Evolutionary conservation across 2,329 filamentous ascomycete species (phyloP).

Genomic region (Saccharata proteae): DNA sequence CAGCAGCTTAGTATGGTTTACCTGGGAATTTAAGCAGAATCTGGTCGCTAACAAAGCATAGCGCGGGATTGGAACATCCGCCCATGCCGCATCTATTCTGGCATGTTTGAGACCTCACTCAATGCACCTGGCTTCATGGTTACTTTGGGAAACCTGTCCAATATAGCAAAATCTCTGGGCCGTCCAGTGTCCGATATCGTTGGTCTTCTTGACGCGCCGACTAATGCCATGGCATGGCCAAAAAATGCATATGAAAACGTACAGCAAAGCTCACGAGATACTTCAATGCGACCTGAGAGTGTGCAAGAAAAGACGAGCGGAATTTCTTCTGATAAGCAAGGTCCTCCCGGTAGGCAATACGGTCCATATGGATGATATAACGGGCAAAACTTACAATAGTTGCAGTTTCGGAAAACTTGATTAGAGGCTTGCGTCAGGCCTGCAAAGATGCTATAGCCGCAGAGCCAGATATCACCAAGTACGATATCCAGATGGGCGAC

Average conservation of each 20-base stretch:
- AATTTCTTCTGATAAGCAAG: slow-evolving; percentile 13
- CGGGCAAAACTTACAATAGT: too few species aligned
- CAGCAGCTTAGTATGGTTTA: slow-evolving; percentile 20
- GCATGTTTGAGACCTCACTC: slow-evolving; percentile 40
- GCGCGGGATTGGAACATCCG: slow-evolving; percentile 36
- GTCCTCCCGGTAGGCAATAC: slow-evolving; percentile 11
- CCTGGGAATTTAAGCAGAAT: not conserved
- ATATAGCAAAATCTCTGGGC: slow-evolving; percentile 30
- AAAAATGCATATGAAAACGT: slow-evolving; percentile 31
- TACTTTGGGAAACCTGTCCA: slow-evolving; percentile 40
- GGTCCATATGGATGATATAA: too few species aligned
- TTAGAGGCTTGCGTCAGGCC: slow-evolving; percentile 28
- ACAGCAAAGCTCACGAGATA: slow-evolving; percentile 15
- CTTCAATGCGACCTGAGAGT: slow-evolving; percentile 16
- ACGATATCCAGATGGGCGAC: slow-evolving; percentile 74
- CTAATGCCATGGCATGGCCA: slow-evolving; percentile 40
- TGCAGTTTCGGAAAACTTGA: slow-evolving; percentile 18
- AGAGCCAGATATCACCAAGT: slow-evolving; percentile 54
- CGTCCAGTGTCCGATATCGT: slow-evolving; percentile 31
- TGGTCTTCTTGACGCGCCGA: slow-evolving; percentile 37
- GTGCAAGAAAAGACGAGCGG: slow-evolving; percentile 17
- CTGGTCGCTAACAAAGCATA: slow-evolving; percentile 3
- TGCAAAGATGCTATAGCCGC: slow-evolving; percentile 40
- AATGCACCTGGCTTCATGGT: slow-evolving; percentile 46
- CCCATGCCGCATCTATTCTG: slow-evolving; percentile 35